Evolutionary conservation across 192 early-diverging fungal genomes (phyloP), one percentile per base, ranked within the genome.

Genomic region (Dispira simplex): DNA sequence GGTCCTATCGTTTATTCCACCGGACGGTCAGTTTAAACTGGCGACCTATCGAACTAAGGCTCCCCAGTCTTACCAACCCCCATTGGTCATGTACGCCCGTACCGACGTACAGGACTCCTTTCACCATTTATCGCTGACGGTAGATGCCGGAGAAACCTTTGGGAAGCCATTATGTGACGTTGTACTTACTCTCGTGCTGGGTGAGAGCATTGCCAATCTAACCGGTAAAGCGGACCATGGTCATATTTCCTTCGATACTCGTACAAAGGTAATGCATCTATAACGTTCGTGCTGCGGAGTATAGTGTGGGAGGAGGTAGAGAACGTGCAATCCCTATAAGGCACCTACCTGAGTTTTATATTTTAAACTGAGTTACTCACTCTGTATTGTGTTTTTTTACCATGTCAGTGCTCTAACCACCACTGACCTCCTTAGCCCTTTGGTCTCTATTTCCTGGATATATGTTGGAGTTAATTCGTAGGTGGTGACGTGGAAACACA

Each of bases 11-110:
- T 98, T 95, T 81, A 80, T 98, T 9, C 95, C 95, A 11, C 95
- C 95, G 10, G 93, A 98, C 71, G 93, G 93, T 8, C 79, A 81
- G 55, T 95, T 95, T 71, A 88, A 84, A 65, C 77, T 98, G 53
- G 71, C 68, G 11, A 62, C 39, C 43, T 62, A 62, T 39, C 28
- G 59, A 39, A 39, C 46, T 13, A 62, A 21, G 20, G 16, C 44
- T 3, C 12, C 59, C 8, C 59, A 46, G 39, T 8, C 43, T 8
- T 62, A 62, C 43, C 59, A 62, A 25, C 59, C 59, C 16, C 59
- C 59, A 8, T 45, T 62, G 11, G 12, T 44, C 18, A 44, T 44
- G 14, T 45, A 45, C 18, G 16, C 43, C 16, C 44, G 18, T 18
- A 62, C 44, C 18, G 26, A 43, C 6, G n/a, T 45, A 25, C 39